Evolutionary conservation across 2,329 filamentous ascomycete genomes (phyloP), one percentile per base, ranked within the genome.

Genomic region (Ophiostoma ips): DNA sequence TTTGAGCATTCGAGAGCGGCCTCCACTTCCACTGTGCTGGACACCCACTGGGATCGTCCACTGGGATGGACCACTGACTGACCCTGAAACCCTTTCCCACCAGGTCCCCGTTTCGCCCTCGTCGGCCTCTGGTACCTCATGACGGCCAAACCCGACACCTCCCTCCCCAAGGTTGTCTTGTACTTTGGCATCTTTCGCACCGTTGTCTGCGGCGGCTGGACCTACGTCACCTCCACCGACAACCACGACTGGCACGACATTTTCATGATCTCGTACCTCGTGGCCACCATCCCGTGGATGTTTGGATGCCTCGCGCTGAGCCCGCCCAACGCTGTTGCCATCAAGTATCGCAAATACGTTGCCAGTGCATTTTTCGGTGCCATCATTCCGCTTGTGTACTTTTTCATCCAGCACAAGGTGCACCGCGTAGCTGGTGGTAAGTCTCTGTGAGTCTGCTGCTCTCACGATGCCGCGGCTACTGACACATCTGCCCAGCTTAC

Each of bases 161-260:
- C 73, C 28, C 76, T 95, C 15, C 87, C 94, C 16, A 88, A 87
- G 63, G 81, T 92, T 55, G 75, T 96, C 54, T 83, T 83, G 43
- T 75, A 76, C 37, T 81, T 86, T 59, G 92, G 92, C 50, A 58
- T 95, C 48, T 83, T 96, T 61, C 81, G 92, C 59, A 95, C 90
- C 10, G 69, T 96, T 52, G 95, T 88, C 4, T 98, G 92, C 62
- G 92, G 90, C 59, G 92, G 92, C 52, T 98, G 92, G 90, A 95
- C 92, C 49, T 98, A 96, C 66, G 81, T 98, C 54, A 98, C 92
- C 24, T 96, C 92, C 55, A 98, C 92, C 40, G 92, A 98, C 64
- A 87, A 96, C 64, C 92, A 98, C 66, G 81, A 94, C 66, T 96
- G 88, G 89, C 92, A 98, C 65, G 92, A 98, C 62, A 90, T 96